A percentile compares a stretch with the other conserved stretches of the same genome.
Evolutionary conservation across 768 basidiomycete genomes (phyloP).

Genomic region (Amanita phalloides): DNA sequence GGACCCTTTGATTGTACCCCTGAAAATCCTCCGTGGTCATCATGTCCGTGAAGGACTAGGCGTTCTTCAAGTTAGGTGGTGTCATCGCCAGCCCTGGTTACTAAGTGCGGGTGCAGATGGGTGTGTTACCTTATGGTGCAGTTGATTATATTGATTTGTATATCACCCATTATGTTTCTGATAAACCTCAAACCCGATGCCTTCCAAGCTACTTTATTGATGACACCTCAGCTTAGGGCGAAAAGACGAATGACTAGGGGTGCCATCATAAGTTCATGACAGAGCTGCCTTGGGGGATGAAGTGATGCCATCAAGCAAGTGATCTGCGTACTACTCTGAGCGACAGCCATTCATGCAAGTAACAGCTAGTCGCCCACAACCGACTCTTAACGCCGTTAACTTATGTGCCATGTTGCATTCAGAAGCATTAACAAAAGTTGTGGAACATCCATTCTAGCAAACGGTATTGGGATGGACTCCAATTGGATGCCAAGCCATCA

Average conservation of each 20-base stretch:
- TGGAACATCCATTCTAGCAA: background rate
- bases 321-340: too few relatives aligned
- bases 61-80: conserved; percentile 88
- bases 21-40: conserved; percentile 96
- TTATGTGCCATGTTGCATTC: too few relatives aligned
- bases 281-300: too few relatives aligned
- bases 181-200: background rate
- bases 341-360: too few relatives aligned
- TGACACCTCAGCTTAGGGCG: too few relatives aligned
- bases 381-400: too few relatives aligned
- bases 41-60: conserved; percentile 77
- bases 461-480: background rate
- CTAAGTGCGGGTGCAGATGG: conserved; percentile 92
- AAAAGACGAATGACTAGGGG: too few relatives aligned
- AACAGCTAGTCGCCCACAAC: too few relatives aligned
- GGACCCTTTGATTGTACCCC: conserved; percentile 93
- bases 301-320: too few relatives aligned
- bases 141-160: conserved; percentile 23
- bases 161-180: background rate
- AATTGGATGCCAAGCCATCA: background rate
- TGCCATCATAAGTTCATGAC: too few relatives aligned
- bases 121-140: conserved; percentile 79
- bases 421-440: too few relatives aligned
- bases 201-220: too few relatives aligned
- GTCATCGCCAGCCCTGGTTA: conserved; percentile 83